Base-by-base conservation (phyloP, 2,329 filamentous ascomycete species). In the Hortaea werneckii region DNA sequence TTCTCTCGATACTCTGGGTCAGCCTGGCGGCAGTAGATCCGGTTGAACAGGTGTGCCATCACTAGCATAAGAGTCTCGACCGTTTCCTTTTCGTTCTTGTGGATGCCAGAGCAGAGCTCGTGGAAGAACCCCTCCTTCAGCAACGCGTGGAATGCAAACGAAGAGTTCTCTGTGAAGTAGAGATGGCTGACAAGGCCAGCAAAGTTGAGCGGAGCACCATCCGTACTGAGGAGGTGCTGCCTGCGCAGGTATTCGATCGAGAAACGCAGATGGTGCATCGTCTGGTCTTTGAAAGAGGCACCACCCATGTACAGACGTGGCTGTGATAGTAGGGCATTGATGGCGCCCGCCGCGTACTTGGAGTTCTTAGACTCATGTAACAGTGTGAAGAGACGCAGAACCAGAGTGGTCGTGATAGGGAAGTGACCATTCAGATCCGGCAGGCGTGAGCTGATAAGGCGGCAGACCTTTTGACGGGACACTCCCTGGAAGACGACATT, bases 401-500 rank as follows among this genome's bases (percentile, higher is more conserved):
- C 74, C 5, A 90, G 63, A 0, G 81, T 83, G 0, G 82, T 85
- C 0, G 83, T 87, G 44, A 87, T 78, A 0, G 85, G 83, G 55
- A 90, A 90, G 55, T 89, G 85, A 0, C 85, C 85, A 42, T 78
- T 81, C 0, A 90, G 72, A 50, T 85, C 82, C 0, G 85, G 85
- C 1, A 90, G 69, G 10, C 79, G 72, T 0, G 84, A 86, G 47
- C 82, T 85, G 58, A 89, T 77, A 43, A 90, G 73, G 43, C 84
- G 77, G 50, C 77, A 75, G 1, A 80, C 77, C 53, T 85, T 82
- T 38, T 75, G 68, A 6, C 67, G 61, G 0, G 75, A 67, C 11
- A 90, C 73, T 1, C 76, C 76, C 50, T 84, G 80, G 63, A 90
- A 90, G 1, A 90, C 82, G 1, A 90, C 82, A 56, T 90, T 90